These are phyloP conservation scores for Xerocomus minutiporus DNA, from an alignment of 1,284 basidiomycete species.

Conservation along the genomic window DNA sequence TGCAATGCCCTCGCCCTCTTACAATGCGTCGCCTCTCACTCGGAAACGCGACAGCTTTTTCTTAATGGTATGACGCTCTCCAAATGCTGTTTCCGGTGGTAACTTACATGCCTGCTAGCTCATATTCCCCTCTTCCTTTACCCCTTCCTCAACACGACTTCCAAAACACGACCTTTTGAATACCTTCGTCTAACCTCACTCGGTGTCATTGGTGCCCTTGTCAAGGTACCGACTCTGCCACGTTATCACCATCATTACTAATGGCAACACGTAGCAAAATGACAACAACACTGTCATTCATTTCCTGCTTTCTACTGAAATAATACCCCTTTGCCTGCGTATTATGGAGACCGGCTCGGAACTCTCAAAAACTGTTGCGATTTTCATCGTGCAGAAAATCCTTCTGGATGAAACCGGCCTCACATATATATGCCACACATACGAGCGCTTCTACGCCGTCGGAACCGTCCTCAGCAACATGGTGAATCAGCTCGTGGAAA, in stretches of 20 bases:
- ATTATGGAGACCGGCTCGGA: conserved; percentile 99
- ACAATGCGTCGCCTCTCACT: conserved; percentile 96
- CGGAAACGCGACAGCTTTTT: conserved; percentile 90
- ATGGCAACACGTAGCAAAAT: conserved; percentile 68
- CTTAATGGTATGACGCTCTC: conserved; percentile 63
- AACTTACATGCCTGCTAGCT: conserved; percentile 47
- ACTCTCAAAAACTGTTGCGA: conserved; percentile 98
- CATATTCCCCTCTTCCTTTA: conserved; percentile 99
- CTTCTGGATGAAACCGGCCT: conserved; percentile 96
- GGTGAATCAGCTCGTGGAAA: conserved; percentile 96
- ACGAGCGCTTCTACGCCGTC: conserved; percentile 98
- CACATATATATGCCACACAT: conserved; percentile 99
- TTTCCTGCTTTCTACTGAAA: conserved; percentile 98
- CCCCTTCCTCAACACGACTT: conserved; percentile 98
- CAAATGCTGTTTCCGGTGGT: background rate
- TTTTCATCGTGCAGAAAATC: conserved; percentile 99
- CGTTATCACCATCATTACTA: background rate
- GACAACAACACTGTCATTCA: conserved; percentile 99
- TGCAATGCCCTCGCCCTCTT: conserved; percentile 97
- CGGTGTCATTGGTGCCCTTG: conserved; percentile 97
- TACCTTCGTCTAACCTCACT: conserved; percentile 96
- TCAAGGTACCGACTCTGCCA: conserved; percentile 61
- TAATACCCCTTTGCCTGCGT: conserved; percentile 96
- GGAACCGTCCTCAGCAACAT: conserved; percentile 98
- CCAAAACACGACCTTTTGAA: conserved; percentile 98